Conservation (phyloP, 352 stramenopile genomes). For the Saprolegnia parasitica region DNA sequence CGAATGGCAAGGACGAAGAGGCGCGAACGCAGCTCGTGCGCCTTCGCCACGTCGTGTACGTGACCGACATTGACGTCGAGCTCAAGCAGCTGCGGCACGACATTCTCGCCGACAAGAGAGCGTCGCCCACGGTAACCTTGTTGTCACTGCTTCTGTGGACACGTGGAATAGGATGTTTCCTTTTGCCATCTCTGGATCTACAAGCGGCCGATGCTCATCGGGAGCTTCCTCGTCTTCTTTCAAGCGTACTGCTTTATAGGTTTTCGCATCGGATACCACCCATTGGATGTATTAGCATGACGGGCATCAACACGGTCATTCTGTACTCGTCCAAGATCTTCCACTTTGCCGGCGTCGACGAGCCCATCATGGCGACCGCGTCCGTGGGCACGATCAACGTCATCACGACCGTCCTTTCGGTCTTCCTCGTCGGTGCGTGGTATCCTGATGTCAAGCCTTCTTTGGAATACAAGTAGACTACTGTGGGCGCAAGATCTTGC, state of each 20-base stretch:
- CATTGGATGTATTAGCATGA: conserved; percentile 48
- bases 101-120: conserved; percentile 52
- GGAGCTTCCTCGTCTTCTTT: conserved; percentile 71
- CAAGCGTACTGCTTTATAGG: conserved; percentile 43
- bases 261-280: neutral
- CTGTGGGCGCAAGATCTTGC: conserved; percentile 61
- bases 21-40: conserved; percentile 32
- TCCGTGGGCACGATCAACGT: conserved; percentile 74
- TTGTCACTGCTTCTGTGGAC: too few relatives aligned
- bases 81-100: conserved; percentile 53
- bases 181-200: conserved; percentile 54
- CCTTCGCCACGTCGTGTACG: conserved; percentile 1
- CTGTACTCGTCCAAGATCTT: conserved; percentile 90
- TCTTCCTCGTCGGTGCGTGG: conserved; percentile 54
- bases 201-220: conserved; percentile 54
- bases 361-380: conserved; percentile 76
- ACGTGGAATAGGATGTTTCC: conserved; percentile 30
- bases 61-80: conserved; percentile 46
- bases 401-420: conserved; percentile 67
- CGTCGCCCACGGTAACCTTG: conserved; percentile 26
- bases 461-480: conserved; percentile 32
- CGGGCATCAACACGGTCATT: conserved; percentile 90
- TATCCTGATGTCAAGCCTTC: too few relatives aligned
- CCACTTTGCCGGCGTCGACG: conserved; percentile 80
- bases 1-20: conserved; percentile 42